Evolutionary conservation across 2,329 filamentous ascomycete species (phyloP), one percentile per base, ranked within the genome.

Genomic region (Epichloe bromicola): DNA sequence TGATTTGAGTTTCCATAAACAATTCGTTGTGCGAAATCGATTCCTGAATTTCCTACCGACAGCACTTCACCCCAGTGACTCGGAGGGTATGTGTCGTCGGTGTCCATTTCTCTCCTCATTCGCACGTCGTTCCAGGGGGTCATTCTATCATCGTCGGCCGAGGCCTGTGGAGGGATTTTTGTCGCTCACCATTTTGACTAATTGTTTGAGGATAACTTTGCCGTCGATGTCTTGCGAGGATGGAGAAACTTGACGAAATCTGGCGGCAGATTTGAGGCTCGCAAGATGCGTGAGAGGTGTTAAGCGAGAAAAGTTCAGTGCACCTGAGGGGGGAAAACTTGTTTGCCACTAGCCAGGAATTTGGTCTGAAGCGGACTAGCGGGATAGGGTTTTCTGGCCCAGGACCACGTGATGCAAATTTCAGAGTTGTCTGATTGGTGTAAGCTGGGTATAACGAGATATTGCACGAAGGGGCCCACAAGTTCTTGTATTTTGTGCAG

Each of bases 141-240:
- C 54, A 55, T 56, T 54, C 49, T 46, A 51, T 53, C 47, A 51
- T 53, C 48, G 44, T 51, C 49, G 48, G 48, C 52, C 49, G 40
- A 17, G 48, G 17, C 30, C 17, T 44, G 46, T 55, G 56, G 51
- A 44, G 54, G 51, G 54, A 53, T 53, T 51, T 51, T 59, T 55
- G 61, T 64, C 63, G 66, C 80, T 81, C 78, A 85, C 81, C 81
- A 85, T 85, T 70, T 82, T 84, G 80, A 74, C 74, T 77, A 70
- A 76, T 74, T 74, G 66, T 67, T 63, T 68, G 63, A 34, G 37
- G 20, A 23, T 5, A 30, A 65, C 66, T 62, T 63, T 66, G 63
- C 63, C 62, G 65, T 69, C 61, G 65, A 61, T 60, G 56, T 67
- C 65, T 69, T 69, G 73, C 71, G 74, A 75, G 71, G 65, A 61